Evolutionary conservation across 306 rosid genomes (phyloP), one percentile per base, ranked within the genome.

Genomic region (Psophocarpus tetragonolobus): DNA sequence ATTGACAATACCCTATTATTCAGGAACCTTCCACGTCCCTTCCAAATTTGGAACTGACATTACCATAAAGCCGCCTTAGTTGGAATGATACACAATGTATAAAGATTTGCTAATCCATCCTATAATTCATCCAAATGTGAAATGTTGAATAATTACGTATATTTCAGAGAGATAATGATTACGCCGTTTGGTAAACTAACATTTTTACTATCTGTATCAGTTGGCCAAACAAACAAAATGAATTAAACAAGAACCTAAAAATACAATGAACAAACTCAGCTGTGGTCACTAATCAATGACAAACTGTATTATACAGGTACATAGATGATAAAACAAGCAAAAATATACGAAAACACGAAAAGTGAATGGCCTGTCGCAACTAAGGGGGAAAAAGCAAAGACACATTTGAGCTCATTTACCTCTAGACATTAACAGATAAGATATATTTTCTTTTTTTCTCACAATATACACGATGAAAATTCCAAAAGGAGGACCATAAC

Each of bases 401-500:
- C 30, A 68, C 73, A 74, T 50, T 26, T 44, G 74, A 26, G 12
- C 73, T 51, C 79, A 84, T 20, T 50, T 7, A 29, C 78, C 75
- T 42, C 47, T 35, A 21, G 8, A 80, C 80, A 48, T 57, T 76
- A 12, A 64, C 80, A 41, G 56, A 81, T 71, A 79, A 76, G 70
- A 47, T 73, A 85, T 80, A 85, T 51, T 61, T 76, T 50, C 45
- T 61, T 76, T 50, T 6, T 54, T 60, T 33, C 71, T 53, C 74
- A 72, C 29, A 83, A 68, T 83, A 87, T 83, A 86, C 87, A 88
- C 86, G 47, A 73, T 10, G 48, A 11, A 15, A 9, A 41, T 53
- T 63, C 73, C 33, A 62, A 74, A 27, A 38, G 33, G 21, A 38
- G 33, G 51, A 45, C 29, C 10, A 26, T 6, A 14, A 58, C 30